Percentiles rank a stretch among this genome's conserved stretches.
phyloP scores from a whole-genome alignment of 306 rosid genomes.

The Fragaria ananassa region DNA sequence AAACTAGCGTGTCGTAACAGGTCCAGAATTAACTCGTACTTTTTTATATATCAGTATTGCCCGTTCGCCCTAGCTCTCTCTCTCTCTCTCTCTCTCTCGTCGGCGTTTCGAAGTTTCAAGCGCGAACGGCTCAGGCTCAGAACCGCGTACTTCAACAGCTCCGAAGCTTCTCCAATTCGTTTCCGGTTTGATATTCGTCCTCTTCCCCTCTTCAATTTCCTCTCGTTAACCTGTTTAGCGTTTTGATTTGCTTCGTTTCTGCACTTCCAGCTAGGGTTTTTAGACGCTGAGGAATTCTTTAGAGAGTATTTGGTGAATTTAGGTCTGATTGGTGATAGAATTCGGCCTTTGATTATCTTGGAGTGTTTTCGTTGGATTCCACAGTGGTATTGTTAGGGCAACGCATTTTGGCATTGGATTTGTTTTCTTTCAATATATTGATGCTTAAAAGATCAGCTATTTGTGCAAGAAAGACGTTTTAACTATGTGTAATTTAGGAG shows the following conservation, averaged over 20 bases:
- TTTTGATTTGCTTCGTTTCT: background rate
- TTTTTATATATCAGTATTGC: background rate
- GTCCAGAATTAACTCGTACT: too few species aligned
- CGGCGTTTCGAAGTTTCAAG: background rate
- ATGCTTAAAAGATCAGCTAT: background rate
- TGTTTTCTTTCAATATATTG: background rate
- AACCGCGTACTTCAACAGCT: background rate
- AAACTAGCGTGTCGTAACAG: too few species aligned
- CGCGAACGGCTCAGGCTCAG: background rate
- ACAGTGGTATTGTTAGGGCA: background rate
- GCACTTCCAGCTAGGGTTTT: background rate
- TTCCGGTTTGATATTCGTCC: conserved; percentile 8
- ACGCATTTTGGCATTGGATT: background rate
- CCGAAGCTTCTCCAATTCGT: background rate
- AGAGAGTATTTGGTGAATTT: background rate
- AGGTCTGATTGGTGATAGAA: background rate
- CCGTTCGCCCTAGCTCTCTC: background rate
- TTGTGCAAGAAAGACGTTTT: background rate
- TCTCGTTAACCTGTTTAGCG: background rate
- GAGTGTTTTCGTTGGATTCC: background rate
- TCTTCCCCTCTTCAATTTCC: background rate
- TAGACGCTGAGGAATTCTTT: background rate
- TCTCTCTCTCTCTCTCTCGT: background rate
- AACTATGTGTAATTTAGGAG: background rate
- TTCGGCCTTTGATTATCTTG: background rate